Evolutionary conservation across 2,329 filamentous ascomycete species (phyloP), one percentile per base, ranked within the genome.

Genomic region (Colletotrichum australisinense): DNA sequence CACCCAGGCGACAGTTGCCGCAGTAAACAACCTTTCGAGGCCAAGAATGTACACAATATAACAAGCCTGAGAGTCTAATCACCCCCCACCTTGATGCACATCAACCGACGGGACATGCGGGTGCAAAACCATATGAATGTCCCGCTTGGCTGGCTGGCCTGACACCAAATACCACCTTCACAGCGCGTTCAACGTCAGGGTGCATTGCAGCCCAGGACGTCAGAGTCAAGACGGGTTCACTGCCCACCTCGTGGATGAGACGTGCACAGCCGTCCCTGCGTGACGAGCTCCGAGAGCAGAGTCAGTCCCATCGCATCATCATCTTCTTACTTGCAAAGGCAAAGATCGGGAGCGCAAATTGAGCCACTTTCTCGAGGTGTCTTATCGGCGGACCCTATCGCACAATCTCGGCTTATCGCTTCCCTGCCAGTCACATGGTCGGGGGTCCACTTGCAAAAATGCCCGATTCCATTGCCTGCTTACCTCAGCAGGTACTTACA

Each of bases 241-340:
- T 57, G 8, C 12, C 42, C 28, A 22, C 24, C 9, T 42, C 46
- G 53, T 59, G 53, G 66, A 62, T 71, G 67, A 71, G 67, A 71
- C 71, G 62, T 62, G 71, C 71, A 71, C 71, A 66, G 67, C 67
- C 70, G 70, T 60, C 60, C 26, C 62, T 42, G 67, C 70, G 60
- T 63, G 60, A 66, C 60, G 56, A 62, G 59, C 63, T 66, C 60
- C 70, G 67, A 72, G 65, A 59, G 69, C 53, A 69, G 69, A 69
- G 57, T 64, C 26, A 63, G 66, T 30, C 49, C 60, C 26, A n/a
- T 24, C n/a, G 22, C 52, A 26, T 55, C 52, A 26, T 55, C 11
- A 7, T 22, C n/a, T 24, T 26, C 22, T 26, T 3, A 26, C 11
- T 55, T 46, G 35, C 59, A 38, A 49, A 38, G n/a, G 35, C 59